phyloP scores from a whole-genome alignment of 257 asterid genomes.

The Euphrasia confusa region DNA sequence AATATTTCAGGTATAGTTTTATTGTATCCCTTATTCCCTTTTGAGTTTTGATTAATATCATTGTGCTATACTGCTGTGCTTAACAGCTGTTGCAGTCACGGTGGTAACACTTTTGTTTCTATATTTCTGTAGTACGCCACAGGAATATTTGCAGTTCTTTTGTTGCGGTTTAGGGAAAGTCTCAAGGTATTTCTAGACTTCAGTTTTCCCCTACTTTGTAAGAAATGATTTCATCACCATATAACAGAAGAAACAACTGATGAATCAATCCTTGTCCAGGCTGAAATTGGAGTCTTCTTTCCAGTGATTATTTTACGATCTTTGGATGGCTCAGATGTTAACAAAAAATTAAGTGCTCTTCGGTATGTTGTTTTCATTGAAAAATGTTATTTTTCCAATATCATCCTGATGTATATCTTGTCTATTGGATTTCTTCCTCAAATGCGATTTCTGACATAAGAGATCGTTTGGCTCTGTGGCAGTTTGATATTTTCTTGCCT shows the following conservation, averaged over 20 bases:
- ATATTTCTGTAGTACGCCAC: conserved; percentile 68
- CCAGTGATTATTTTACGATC: conserved; percentile 82
- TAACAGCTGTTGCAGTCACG: conserved; percentile 23
- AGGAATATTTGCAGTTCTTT: conserved; percentile 73
- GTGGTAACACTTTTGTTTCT: conserved; percentile 26
- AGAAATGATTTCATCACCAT: conserved; percentile 18
- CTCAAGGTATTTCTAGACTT: conserved; percentile 54
- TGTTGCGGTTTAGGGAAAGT: conserved; percentile 88
- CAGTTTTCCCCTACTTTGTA: conserved; percentile 18
- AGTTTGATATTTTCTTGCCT: not conserved
- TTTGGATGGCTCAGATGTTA: conserved; percentile 86
- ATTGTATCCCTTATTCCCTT: not conserved
- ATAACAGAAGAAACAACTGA: conserved; percentile 14
- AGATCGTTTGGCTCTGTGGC: conserved; percentile 6
- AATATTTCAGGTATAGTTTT: conserved; percentile 71
- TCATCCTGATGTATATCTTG: conserved; percentile 17
- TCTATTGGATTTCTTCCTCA: conserved; percentile 21
- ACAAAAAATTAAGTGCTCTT: conserved; percentile 71
- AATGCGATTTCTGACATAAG: conserved; percentile 14
- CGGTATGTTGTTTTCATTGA: conserved; percentile 49
- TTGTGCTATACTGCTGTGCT: conserved; percentile 19
- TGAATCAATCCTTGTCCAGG: conserved; percentile 44
- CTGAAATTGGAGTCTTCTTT: conserved; percentile 94
- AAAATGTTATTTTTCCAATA: conserved; percentile 20
- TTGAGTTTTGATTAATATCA: conserved; percentile 16